Evolutionary conservation across 805 yeast genomes (phyloP), one percentile per base, ranked within the genome.

Genomic region (Priceomyces medius): DNA sequence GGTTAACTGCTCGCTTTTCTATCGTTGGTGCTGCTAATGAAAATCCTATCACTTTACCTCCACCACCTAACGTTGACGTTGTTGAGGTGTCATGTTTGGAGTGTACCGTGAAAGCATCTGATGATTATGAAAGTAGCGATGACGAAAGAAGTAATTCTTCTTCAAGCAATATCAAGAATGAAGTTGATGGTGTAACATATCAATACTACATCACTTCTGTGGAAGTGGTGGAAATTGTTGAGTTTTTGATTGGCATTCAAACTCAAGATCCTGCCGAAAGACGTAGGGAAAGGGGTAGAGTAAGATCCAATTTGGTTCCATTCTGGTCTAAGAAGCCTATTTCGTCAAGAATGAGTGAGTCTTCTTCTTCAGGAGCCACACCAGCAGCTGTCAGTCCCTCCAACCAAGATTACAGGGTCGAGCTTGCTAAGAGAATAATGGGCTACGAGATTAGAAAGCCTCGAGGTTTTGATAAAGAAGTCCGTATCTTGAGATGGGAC

Each of bases 401-500:
- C 8, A 63, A 61, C 41, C 63, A 59, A 20, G 69, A 66, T 37
- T 70, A 67, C 50, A 63, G 80, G 45, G 59, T 68, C 14, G 84
- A 80, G 47, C 64, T 81, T 45, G 85, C 85, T 3, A 77, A 77
- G 43, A 66, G 86, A 54, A 80, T 81, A 18, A 80, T 81, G 84
- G 74, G 75, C 14, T 81, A 81, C 55, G 80, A 76, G 43, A 62
- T 68, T 21, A 69, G 85, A 51, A 80, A 79, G 50, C 87, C 86
- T 20, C 66, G 86, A 50, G 85, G 85, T 1, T 80, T 81, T 58
- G 85, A 81, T 53, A 81, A 81, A 59, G 85, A 80, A 50, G 84
- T 81, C 27, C 61, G 85, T 35, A 80, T 81, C 34, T 58, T 81
- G 46, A 68, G 73, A 42, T 81, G 86, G 86, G 77, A 73, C 38